phyloP scores from a whole-genome alignment of 2,329 filamentous ascomycete genomes.

The Beauveria pseudobassiana region DNA sequence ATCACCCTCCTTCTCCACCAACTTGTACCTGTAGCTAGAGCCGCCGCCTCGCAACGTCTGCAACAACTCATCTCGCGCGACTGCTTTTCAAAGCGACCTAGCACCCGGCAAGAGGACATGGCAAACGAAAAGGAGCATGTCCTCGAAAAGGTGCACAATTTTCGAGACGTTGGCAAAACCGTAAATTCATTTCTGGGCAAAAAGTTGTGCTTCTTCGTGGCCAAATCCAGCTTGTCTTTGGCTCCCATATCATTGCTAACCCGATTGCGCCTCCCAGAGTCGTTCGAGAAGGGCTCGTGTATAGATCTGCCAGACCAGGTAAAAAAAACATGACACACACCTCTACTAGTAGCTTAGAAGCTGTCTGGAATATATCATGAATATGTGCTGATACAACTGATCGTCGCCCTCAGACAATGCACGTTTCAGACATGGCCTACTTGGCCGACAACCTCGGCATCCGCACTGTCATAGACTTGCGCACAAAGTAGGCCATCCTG shows the following conservation, averaged over 20 bases:
- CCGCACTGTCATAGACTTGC: constrained; percentile 68
- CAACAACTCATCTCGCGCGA: not conserved
- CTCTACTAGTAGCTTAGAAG: not conserved
- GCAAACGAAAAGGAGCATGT: constrained; percentile 29
- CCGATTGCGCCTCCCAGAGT: not conserved
- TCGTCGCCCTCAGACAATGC: constrained; percentile 54
- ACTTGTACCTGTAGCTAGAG: not conserved
- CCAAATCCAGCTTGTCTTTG: not conserved
- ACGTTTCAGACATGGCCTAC: constrained; percentile 49
- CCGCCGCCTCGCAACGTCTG: not conserved
- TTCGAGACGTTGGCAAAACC: constrained; percentile 65
- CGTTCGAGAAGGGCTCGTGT: constrained; percentile 57
- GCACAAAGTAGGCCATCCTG: constrained; percentile 54
- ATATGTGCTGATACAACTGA: not conserved
- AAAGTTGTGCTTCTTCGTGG: constrained; percentile 35
- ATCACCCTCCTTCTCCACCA: not conserved
- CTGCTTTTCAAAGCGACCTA: not conserved
- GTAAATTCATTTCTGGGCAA: constrained; percentile 53
- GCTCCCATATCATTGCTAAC: not conserved
- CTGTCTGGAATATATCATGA: not conserved
- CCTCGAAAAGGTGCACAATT: constrained; percentile 45
- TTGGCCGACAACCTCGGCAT: constrained; percentile 56
- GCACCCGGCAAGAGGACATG: not conserved
- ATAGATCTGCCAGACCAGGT: constrained; percentile 59
- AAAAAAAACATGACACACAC: constrained; percentile 11